These are phyloP conservation scores for Prototheca cutis DNA, from an alignment of 163 green algal species.

Conservation along the genomic window DNA sequence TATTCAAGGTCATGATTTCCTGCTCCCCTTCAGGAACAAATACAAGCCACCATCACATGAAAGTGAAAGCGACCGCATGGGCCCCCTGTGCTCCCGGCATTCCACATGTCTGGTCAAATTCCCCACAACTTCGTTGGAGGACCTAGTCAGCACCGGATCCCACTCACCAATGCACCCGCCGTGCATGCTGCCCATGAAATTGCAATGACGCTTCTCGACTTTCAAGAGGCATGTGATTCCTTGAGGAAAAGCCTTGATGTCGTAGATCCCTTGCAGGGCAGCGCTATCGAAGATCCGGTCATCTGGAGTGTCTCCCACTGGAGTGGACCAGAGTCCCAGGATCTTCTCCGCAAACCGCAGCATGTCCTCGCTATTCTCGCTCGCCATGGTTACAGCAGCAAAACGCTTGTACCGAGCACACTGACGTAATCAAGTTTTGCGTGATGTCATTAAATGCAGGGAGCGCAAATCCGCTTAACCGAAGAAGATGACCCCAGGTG, in stretches of 20 bases:
- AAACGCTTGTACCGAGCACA: no score
- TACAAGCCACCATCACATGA: no score
- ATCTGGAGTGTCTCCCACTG: neutral
- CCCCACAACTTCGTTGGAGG: neutral
- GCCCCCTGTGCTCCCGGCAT: no score
- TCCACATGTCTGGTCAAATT: neutral
- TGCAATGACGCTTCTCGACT: neutral
- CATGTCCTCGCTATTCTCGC: no score
- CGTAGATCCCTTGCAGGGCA: neutral
- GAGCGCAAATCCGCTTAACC: no score
- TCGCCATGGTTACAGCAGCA: no score
- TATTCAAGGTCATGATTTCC: no score
- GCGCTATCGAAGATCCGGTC: neutral
- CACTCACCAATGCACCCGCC: neutral
- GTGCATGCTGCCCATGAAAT: slow-evolving; percentile 1
- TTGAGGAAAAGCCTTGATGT: neutral
- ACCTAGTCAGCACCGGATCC: neutral
- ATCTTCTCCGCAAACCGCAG: neutral
- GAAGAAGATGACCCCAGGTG: no score
- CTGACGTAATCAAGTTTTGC: no score
- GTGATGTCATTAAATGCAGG: no score
- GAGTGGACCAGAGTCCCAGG: neutral
- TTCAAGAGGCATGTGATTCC: neutral
- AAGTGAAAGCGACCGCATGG: no score
- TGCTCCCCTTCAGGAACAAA: no score